Conservation (phyloP, 495 filamentous ascomycete genomes). For the Articulospora tetracladia region DNA sequence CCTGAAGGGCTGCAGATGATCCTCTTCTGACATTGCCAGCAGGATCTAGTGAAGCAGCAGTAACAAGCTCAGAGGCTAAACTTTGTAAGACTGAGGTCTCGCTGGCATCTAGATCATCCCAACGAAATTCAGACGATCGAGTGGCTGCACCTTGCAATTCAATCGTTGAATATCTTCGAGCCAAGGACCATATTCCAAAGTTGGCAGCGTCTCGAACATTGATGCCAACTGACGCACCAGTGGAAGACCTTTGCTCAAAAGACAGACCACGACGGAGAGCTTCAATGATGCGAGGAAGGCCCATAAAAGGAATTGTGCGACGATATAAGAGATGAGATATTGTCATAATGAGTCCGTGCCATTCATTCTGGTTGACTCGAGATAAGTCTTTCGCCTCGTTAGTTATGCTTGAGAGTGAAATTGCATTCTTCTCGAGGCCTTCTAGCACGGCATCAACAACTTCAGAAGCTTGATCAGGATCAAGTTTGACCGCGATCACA, state of each 20-base stretch:
- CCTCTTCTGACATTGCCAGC: constrained; percentile 90
- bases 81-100: constrained; percentile 60
- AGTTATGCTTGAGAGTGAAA: constrained; percentile 26
- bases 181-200: constrained; percentile 92
- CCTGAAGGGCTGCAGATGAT: constrained; percentile 89
- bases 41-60: constrained; percentile 81
- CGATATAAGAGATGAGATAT: constrained; percentile 81
- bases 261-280: constrained; percentile 68
- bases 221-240: constrained; percentile 77
- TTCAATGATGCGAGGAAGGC: constrained; percentile 65
- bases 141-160: constrained; percentile 64
- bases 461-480: constrained; percentile 73
- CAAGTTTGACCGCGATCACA: constrained; percentile 73
- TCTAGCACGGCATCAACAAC: constrained; percentile 82
- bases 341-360: constrained; percentile 89
- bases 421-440: constrained; percentile 70
- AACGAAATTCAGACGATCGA: constrained; percentile 17
- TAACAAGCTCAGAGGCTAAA: constrained; percentile 73
- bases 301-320: constrained; percentile 61
- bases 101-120: background rate
- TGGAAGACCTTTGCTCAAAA: constrained; percentile 81
- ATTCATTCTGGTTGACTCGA: constrained; percentile 72
- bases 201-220: constrained; percentile 96
- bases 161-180: constrained; percentile 76
- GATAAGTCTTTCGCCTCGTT: constrained; percentile 46